Conservation (phyloP, 2,329 filamentous ascomycete genomes). For the Cladosporium halotolerans region DNA sequence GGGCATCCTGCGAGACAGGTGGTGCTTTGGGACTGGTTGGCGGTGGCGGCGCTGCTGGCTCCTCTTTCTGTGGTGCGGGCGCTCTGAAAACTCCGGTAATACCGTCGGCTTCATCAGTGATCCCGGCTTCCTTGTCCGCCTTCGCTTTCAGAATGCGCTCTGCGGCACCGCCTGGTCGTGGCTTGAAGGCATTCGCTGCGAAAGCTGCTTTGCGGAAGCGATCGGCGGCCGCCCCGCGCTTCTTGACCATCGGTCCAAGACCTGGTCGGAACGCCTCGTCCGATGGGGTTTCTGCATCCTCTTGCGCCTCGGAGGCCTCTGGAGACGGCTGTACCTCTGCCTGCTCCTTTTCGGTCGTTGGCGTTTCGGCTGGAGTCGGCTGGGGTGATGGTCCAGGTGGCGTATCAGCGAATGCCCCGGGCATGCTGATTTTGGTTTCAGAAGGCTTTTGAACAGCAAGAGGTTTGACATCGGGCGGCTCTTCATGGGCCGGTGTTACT, state of each 20-base stretch:
- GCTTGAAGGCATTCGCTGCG: slow-evolving; percentile 71
- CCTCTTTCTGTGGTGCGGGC: slow-evolving; percentile 42
- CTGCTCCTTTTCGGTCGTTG: slow-evolving; percentile 17
- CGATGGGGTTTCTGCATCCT: slow-evolving; percentile 23
- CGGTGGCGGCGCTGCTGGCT: slow-evolving; percentile 8
- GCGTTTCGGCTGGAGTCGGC: slow-evolving; percentile 14
- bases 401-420: slow-evolving; percentile 12
- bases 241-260: slow-evolving; percentile 84
- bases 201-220: slow-evolving; percentile 75
- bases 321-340: slow-evolving; percentile 15
- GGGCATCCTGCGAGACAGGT: slow-evolving; percentile 12
- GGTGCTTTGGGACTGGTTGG: neutral
- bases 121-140: slow-evolving; percentile 47
- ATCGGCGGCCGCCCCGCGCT: slow-evolving; percentile 61
- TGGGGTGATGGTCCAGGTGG: slow-evolving; percentile 9
- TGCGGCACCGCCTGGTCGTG: slow-evolving; percentile 77
- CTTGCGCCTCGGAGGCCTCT: neutral
- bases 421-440: slow-evolving; percentile 15
- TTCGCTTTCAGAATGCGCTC: slow-evolving; percentile 58
- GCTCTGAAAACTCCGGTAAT: slow-evolving; percentile 84
- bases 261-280: slow-evolving; percentile 62
- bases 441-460: slow-evolving; percentile 14
- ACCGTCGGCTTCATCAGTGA: slow-evolving; percentile 66
- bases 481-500: slow-evolving; percentile 11
- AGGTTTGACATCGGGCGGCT: slow-evolving; percentile 14